Evolutionary conservation across 2,329 filamentous ascomycete species (phyloP), one percentile per base, ranked within the genome.

Genomic region (Botrytis pseudocinerea): DNA sequence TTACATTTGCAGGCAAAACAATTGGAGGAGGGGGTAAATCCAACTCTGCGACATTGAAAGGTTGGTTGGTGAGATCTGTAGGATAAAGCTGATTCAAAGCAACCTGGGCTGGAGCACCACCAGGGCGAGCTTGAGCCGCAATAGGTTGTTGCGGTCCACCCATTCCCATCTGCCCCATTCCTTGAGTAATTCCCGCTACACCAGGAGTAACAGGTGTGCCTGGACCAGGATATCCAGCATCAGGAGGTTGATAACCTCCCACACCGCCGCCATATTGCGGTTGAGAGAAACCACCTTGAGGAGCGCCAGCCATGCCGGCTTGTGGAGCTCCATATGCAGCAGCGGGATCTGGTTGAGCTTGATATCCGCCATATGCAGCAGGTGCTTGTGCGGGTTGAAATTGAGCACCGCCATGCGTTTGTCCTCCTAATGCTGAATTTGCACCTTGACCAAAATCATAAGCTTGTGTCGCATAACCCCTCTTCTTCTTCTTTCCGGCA

Each of bases 1-100:
- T 85, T 86, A 98, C 95, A 84, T 97, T 97, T 69, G 94, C 90
- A 65, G 96, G 96, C 60, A 99, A 86, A 78, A 97, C 90, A 79
- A 97, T 97, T 25, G 94, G 92, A 73, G 96, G 96, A 48, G 96
- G 96, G 63, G 95, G 93, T 75, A 95, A 88, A 79, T 98, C 95
- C 76, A 99, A 85, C 85, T 98, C 96, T 68, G 92, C 90, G 78
- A 97, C 94, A 81, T 97, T 95, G 85, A 99, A 97, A 40, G 95
- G 95, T 83, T 97, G 93, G 78, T 92, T 93, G 79, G 97, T 88
- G 74, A 99, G 88, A 81, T 99, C 96, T 61, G 94, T 95, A 28
- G 95, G 93, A 82, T 96, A 95, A 74, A 98, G 89, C 83, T 95
- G 93, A 84, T 98, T 98, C 78, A 97, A 85, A 77, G 84, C 86